These are phyloP conservation scores for Williopsis jadinii DNA, from an alignment of 1,139 yeast species.

Conservation along the genomic window DNA sequence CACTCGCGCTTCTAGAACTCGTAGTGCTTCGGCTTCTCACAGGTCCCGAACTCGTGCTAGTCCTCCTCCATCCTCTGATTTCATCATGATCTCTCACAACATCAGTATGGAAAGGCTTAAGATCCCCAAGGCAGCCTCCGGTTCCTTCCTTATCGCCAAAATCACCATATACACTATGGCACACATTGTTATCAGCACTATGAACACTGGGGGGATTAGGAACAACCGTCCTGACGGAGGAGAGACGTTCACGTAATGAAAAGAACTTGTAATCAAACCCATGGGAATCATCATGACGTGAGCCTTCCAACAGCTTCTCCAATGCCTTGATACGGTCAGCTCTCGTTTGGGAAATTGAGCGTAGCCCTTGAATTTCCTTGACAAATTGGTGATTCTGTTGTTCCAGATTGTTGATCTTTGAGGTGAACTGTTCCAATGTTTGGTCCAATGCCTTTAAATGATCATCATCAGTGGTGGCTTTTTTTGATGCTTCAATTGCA, in stretches of 20 bases:
- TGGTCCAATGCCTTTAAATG: slow-evolving; percentile 35
- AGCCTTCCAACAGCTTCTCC: slow-evolving; percentile 44
- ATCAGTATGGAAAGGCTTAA: not conserved
- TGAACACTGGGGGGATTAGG: slow-evolving; percentile 2
- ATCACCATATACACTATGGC: not conserved
- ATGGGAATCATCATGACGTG: slow-evolving; percentile 27
- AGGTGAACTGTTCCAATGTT: slow-evolving; percentile 38
- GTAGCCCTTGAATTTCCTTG: slow-evolving; percentile 44
- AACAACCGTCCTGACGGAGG: too few relatives aligned
- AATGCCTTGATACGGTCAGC: slow-evolving; percentile 52
- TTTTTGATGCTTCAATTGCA: slow-evolving; percentile 20
- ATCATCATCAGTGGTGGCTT: slow-evolving; percentile 6
- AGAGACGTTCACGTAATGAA: slow-evolving; percentile 8
- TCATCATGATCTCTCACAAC: not conserved
- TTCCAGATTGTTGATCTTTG: slow-evolving; percentile 35
- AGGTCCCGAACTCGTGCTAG: slow-evolving; percentile 6
- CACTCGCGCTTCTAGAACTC: not conserved
- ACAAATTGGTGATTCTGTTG: slow-evolving; percentile 35
- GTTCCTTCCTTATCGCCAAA: not conserved
- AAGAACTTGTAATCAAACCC: slow-evolving; percentile 10
- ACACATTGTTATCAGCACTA: not conserved
- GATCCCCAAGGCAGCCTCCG: not conserved
- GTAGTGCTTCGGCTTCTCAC: slow-evolving; percentile 1
- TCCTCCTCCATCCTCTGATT: slow-evolving; percentile 6
- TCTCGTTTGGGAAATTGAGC: slow-evolving; percentile 53